Conservation (phyloP, 306 rosid species). For the Lagenaria siceraria region DNA sequence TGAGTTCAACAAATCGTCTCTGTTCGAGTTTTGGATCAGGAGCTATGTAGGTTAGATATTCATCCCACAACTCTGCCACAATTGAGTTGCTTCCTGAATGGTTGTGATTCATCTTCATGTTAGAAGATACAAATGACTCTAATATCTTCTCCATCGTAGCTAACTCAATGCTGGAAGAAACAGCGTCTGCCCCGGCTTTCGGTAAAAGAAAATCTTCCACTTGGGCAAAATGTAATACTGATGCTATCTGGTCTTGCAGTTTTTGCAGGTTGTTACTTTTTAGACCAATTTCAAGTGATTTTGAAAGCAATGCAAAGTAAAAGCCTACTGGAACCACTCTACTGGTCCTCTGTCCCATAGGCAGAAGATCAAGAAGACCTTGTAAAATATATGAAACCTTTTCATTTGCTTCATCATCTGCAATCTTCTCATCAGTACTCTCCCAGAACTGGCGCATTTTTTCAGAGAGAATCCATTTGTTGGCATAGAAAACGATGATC, state of each 20-base stretch:
- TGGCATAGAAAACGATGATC: conserved; percentile 61
- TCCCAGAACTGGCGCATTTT: conserved; percentile 39
- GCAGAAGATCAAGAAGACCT: conserved; percentile 70
- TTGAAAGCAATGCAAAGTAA: conserved; percentile 70
- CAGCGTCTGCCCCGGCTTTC: conserved; percentile 22
- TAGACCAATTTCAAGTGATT: conserved; percentile 43
- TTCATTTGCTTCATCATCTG: conserved; percentile 19
- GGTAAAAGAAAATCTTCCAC: conserved; percentile 48
- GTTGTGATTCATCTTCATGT: conserved; percentile 23
- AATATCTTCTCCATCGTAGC: conserved; percentile 59
- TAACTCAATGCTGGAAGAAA: conserved; percentile 48
- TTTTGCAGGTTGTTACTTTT: conserved; percentile 25
- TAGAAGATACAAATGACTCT: conserved; percentile 31
- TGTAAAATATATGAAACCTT: conserved; percentile 35
- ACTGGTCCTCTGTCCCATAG: conserved; percentile 35
- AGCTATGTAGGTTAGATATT: conserved; percentile 42
- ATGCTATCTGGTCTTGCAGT: conserved; percentile 48
- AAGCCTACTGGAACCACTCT: conserved; percentile 63
- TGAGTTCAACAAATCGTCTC: conserved; percentile 57
- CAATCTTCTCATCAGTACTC: conserved; percentile 22
- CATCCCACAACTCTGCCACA: conserved; percentile 75
- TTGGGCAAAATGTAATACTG: conserved; percentile 49
- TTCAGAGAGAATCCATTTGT: conserved; percentile 57
- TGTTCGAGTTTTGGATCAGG: conserved; percentile 37
- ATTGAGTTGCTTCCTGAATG: conserved; percentile 26